Evolutionary conservation across 495 filamentous ascomycete species (phyloP), one percentile per base, ranked within the genome.

Genomic region (Talaromyces wortmannii): DNA sequence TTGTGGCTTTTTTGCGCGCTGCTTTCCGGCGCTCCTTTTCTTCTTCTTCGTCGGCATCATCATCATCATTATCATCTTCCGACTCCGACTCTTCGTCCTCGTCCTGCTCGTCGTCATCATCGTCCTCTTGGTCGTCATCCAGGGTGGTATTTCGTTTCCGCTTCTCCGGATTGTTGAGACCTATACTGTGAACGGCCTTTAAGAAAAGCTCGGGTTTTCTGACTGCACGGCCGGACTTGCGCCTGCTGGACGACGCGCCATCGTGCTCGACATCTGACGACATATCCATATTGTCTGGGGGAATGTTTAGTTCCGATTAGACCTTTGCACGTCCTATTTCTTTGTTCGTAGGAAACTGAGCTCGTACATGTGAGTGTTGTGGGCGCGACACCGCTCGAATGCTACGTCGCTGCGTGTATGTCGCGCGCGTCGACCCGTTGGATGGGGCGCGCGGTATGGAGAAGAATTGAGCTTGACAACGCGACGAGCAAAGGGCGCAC

Each of bases 191-290:
- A 33, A 62, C 63, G 29, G 60, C 77, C 50, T 78, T 67, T 5
- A 75, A 78, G 70, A 84, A 89, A 44, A 84, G 78, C 61, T 83
- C 79, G 50, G 89, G 89, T 57, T 81, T 84, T 59, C 85, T 89
- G 58, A 84, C 81, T 71, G 85, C 83, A 72, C 91, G 88, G 74
- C 88, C 88, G 48, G 91, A 95, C 63, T 88, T 88, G 67, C 91
- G 83, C 65, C 86, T 64, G 72, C 78, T 77, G 67, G 82, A 53
- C 18, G 52, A 53, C 10, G 29, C 42, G 40, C 52, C 52, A n/a
- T 53, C 44, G 43, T 45, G 40, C 12, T 53, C 52, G 43, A 3
- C 52, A 23, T 53, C 52, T 17, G 52, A 53, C 4, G 52, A 53
- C 23, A 53, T n/a, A 33, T 53, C 52, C 52, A 53, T 53, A 31